A percentile compares a stretch with the other conserved stretches of the same genome.
These are phyloP conservation scores for Debaryomyces psychrophilus DNA, from an alignment of 1,139 yeast genomes.

Conservation along the genomic window DNA sequence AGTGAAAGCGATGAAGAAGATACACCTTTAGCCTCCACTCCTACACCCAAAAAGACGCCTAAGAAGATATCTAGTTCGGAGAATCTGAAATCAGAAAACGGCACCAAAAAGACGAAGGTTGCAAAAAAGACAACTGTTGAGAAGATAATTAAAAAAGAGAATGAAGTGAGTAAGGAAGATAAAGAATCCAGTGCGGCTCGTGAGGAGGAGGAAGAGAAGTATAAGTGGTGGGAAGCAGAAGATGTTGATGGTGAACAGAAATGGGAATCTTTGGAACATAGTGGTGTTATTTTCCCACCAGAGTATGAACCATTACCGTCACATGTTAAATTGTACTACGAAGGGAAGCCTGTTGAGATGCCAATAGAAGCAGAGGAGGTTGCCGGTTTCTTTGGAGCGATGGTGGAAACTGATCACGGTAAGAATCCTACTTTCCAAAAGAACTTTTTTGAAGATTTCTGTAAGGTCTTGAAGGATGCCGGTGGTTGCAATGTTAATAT, in stretches of 20 bases:
- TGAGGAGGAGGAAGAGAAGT: conserved; percentile 59
- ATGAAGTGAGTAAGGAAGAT: conserved; percentile 5
- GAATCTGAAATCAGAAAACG: neutral
- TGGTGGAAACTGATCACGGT: conserved; percentile 87
- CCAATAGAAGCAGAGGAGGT: conserved; percentile 92
- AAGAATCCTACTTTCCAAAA: conserved; percentile 82
- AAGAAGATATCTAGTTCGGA: conserved; percentile 2
- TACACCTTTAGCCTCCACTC: conserved; percentile 8
- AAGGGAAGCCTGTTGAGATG: conserved; percentile 70
- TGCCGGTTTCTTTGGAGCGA: conserved; percentile 91
- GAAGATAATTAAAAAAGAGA: conserved; percentile 1
- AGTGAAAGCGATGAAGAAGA: conserved; percentile 10
- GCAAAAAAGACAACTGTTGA: neutral
- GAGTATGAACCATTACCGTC: conserved; percentile 84
- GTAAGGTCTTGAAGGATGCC: conserved; percentile 63
- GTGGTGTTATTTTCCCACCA: conserved; percentile 93
- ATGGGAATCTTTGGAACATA: conserved; percentile 86
- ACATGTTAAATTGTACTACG: conserved; percentile 75
- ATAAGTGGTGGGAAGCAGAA: conserved; percentile 87
- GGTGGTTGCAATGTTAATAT: conserved; percentile 68
- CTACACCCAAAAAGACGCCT: neutral
- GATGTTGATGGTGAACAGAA: conserved; percentile 73
- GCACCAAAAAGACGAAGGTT: conserved; percentile 2
- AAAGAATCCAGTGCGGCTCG: conserved; percentile 5
- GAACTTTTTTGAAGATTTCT: conserved; percentile 83